Base-by-base conservation (phyloP, 345 rosid genomes). In the Citrus glauca region DNA sequence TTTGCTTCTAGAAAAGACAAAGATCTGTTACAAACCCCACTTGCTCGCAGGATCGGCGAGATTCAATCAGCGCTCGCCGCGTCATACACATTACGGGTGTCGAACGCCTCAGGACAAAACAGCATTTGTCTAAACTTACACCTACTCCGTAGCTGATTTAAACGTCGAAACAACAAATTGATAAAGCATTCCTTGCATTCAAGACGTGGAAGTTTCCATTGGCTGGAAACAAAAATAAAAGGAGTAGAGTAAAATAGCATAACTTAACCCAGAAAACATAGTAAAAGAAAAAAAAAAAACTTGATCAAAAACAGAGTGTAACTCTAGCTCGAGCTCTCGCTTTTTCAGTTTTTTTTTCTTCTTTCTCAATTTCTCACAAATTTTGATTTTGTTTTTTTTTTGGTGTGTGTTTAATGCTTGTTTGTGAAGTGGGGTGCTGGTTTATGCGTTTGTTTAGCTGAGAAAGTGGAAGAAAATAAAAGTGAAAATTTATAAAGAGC, bases 21-120 rank as follows among this genome's bases (percentile, higher is more conserved):
- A 79, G 72, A 79, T 76, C 56, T 42, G 42, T 59, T 65, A 67
- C 64, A 53, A 71, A 66, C 30, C 56, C 65, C 33, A 27, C 65
- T 59, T 9, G 16, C 59, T 22, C 60, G 5, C 79, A 19, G 50
- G 20, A 82, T 70, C 83, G 71, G 66, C 1, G 27, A 22, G 16
- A 16, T 25, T 9, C 74, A 79, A 32, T 66, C 24, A 25, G 0
- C 1, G 4, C 0, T 5, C 64, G 78, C 77, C 79, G 79, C 71
- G 69, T 85, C 74, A 77, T 0, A 53, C 4, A 24, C 8, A 4
- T 1, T 27, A 4, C 1, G 22, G 17, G 27, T 27, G 0, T 3
- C 9, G 27, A 45, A 50, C 57, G 4, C 9, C 53, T 61, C 30
- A 37, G 4, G 32, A 66, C 69, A 35, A 50, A 40, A 25, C 38